phyloP scores from a whole-genome alignment of 441 rosid species.

The Pelargonium myrrhifolium region DNA sequence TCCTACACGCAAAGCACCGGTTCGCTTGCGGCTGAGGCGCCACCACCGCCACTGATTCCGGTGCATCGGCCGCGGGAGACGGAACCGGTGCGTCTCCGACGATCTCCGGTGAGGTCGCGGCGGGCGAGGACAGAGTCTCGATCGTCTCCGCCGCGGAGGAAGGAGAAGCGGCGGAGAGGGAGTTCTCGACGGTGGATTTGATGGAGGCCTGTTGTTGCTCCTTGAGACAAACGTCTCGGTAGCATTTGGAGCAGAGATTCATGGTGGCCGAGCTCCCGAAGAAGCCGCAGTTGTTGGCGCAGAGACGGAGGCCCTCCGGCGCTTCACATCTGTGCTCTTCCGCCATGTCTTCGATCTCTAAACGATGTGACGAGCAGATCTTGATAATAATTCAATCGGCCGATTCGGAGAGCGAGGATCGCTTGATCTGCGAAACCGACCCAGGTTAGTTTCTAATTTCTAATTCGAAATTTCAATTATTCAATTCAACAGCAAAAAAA shows the following conservation, averaged over 20 bases:
- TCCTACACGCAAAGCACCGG: constrained; percentile 45
- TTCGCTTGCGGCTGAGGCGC: constrained; percentile 28
- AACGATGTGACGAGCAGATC: constrained; percentile 24
- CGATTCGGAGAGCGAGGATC: not conserved
- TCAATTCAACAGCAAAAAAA: constrained; percentile 4
- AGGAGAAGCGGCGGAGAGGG: not conserved
- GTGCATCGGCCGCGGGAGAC: not conserved
- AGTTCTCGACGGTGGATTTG: constrained; percentile 20
- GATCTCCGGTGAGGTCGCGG: not conserved
- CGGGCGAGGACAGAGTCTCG: not conserved
- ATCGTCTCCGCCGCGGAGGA: not conserved
- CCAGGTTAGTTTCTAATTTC: not conserved
- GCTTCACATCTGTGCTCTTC: constrained; percentile 1
- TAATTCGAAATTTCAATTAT: constrained; percentile 18
- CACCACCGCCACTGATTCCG: constrained; percentile 7
- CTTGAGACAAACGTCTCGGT: constrained; percentile 39
- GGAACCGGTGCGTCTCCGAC: not conserved
- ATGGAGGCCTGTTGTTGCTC: constrained; percentile 42
- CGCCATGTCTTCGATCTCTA: constrained; percentile 16
- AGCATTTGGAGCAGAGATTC: constrained; percentile 44
- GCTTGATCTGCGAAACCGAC: not conserved
- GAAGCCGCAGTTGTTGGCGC: constrained; percentile 12
- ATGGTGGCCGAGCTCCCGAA: constrained; percentile 32
- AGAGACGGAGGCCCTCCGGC: not conserved
- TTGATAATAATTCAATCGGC: not conserved